Evolutionary conservation across 495 filamentous ascomycete species (phyloP), one percentile per base, ranked within the genome.

Genomic region (Sporormia fimetaria): DNA sequence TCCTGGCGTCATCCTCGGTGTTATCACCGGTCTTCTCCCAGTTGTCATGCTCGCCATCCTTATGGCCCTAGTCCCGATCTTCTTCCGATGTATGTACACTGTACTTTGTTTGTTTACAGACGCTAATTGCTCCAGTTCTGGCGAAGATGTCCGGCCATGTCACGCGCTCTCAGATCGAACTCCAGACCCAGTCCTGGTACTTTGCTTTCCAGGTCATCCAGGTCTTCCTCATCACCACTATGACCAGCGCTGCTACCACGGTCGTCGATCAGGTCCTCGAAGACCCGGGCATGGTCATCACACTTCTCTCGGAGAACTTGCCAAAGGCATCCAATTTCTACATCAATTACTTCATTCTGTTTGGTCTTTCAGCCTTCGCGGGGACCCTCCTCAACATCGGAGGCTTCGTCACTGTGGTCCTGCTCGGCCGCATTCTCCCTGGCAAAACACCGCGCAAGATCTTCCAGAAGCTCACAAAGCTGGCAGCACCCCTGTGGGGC

Each of bases 121-220:
- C 6, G 26, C 18, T 43, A 21, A 69, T 21, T 35, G 43, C 11
- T 24, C 16, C 64, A 75, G 76, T 66, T 64, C 75, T 74, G 76
- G 83, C 87, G 18, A 87, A 75, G 55, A 58, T 86, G 33, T 71
- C 80, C 23, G 90, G 90, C 31, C 82, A 75, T 35, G 83, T 86
- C 9, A 86, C 81, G 8, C 51, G 73, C 3, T 79, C 86, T 5
- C 71, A 74, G 9, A 74, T 96, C 21, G 90, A 98, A 63, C 67
- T 94, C 24, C 81, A 78, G 31, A 81, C 79, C 1, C 90, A 98
- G 57, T 93, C 92, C 55, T 82, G 71, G 33, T 98, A 93, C 68
- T 98, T 96, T 56, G 73, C 70, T 12, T 98, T 96, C 73, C 87
- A 94, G 60, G 81, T 98, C 28, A 69, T 98, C 21, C 88, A 98